These are phyloP conservation scores for Pholiota microspora DNA, from an alignment of 768 basidiomycete species.

Conservation along the genomic window DNA sequence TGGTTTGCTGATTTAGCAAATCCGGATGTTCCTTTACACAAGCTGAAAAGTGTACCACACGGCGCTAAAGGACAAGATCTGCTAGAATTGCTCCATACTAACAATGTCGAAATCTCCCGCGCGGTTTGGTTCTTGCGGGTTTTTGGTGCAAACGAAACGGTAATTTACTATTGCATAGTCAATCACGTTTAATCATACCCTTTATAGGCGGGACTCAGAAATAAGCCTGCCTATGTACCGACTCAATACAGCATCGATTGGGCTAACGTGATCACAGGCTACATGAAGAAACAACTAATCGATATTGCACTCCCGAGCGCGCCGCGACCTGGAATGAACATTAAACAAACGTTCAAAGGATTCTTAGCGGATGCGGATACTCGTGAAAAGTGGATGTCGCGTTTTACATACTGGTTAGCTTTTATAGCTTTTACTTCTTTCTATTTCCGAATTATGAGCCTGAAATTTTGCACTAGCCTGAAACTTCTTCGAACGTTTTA, in stretches of 20 bases:
- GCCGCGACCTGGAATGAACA: slow-evolving; percentile 71
- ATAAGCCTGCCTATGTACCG: slow-evolving; percentile 79
- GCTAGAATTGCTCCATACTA: slow-evolving; percentile 72
- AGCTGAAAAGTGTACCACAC: slow-evolving; percentile 83
- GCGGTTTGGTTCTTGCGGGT: slow-evolving; percentile 89
- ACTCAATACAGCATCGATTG: slow-evolving; percentile 84
- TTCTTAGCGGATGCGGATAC: slow-evolving; percentile 70
- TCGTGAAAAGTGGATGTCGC: slow-evolving; percentile 74
- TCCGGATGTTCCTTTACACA: slow-evolving; percentile 75
- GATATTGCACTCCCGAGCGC: slow-evolving; percentile 81
- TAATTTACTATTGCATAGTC: slow-evolving; percentile 21
- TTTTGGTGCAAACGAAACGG: slow-evolving; percentile 85
- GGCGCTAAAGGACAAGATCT: slow-evolving; percentile 84
- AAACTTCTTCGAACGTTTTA: slow-evolving; percentile 75
- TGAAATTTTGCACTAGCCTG: slow-evolving; percentile 44
- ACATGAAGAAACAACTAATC: slow-evolving; percentile 78
- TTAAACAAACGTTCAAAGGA: slow-evolving; percentile 83
- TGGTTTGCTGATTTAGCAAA: slow-evolving; percentile 87
- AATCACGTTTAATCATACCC: background rate
- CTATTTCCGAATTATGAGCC: too few relatives aligned
- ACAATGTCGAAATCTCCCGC: slow-evolving; percentile 74
- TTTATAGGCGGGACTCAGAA: slow-evolving; percentile 64
- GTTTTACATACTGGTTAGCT: slow-evolving; percentile 72
- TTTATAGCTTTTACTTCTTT: background rate
- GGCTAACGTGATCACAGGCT: slow-evolving; percentile 77